Evolutionary conservation across 768 basidiomycete species (phyloP).

Genomic region (Panaeolus papilionaceus): DNA sequence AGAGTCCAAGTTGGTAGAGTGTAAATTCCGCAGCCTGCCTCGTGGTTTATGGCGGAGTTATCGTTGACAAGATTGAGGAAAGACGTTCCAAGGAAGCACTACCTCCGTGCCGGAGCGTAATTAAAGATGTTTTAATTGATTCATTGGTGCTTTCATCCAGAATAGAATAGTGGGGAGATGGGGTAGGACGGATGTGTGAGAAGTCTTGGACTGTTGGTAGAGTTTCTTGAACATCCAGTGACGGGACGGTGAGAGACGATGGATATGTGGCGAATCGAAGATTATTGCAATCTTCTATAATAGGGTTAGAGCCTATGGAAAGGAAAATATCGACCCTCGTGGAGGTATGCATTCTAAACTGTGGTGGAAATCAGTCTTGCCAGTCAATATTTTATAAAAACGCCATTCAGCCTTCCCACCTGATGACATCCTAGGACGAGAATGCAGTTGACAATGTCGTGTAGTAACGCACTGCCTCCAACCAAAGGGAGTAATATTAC

Average conservation of each 20-base stretch:
- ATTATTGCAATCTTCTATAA: slow-evolving; percentile 75
- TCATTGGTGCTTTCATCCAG: slow-evolving; percentile 22
- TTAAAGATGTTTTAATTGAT: neutral
- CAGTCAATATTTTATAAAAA: neutral
- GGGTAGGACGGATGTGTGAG: slow-evolving; percentile 77
- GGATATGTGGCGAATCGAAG: slow-evolving; percentile 77
- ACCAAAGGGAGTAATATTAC: slow-evolving; percentile 71
- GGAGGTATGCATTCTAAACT: slow-evolving; percentile 93
- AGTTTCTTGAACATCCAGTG: slow-evolving; percentile 34
- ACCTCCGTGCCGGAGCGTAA: neutral
- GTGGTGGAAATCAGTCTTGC: neutral
- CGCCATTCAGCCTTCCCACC: slow-evolving; percentile 45
- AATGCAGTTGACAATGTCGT: slow-evolving; percentile 65
- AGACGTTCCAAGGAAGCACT: neutral
- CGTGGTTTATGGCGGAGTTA: neutral
- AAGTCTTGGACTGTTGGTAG: slow-evolving; percentile 78
- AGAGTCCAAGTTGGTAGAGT: neutral
- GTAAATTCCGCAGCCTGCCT: neutral
- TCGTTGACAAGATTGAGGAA: neutral
- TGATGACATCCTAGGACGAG: slow-evolving; percentile 84
- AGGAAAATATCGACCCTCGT: slow-evolving; percentile 68
- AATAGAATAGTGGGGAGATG: slow-evolving; percentile 79
- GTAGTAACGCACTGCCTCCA: slow-evolving; percentile 75
- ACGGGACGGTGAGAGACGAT: slow-evolving; percentile 27
- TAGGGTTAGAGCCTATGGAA: slow-evolving; percentile 69